phyloP scores from a whole-genome alignment of 306 rosid genomes.

The Abrus precatorius region DNA sequence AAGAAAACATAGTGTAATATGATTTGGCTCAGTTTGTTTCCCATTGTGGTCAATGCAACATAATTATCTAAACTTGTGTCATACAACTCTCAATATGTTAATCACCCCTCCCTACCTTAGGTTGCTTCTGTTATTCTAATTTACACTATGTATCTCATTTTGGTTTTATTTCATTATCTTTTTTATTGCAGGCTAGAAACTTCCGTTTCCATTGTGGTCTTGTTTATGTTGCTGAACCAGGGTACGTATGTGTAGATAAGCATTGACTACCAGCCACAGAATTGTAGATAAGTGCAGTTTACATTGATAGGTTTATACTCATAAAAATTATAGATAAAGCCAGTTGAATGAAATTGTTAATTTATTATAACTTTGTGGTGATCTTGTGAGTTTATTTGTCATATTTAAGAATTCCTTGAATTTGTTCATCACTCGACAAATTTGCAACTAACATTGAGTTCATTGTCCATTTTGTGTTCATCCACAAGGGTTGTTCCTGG shows the following conservation, averaged over 20 bases:
- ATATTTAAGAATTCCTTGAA: constrained; percentile 23
- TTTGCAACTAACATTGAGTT: constrained; percentile 16
- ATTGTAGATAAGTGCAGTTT: constrained; percentile 31
- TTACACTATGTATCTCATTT: constrained; percentile 40
- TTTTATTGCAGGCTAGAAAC: constrained; percentile 87
- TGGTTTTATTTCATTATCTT: constrained; percentile 40
- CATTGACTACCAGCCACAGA: constrained; percentile 29
- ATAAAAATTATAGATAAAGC: constrained; percentile 27
- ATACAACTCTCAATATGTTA: constrained; percentile 27
- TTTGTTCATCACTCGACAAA: constrained; percentile 28
- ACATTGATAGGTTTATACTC: neutral
- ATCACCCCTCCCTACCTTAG: neutral
- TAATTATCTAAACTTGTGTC: constrained; percentile 16
- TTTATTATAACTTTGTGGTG: constrained; percentile 19
- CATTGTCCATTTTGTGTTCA: constrained; percentile 31
- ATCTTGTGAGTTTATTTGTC: constrained; percentile 4
- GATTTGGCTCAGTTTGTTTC: neutral
- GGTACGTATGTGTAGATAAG: constrained; percentile 66
- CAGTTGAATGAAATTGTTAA: neutral
- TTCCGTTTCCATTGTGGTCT: constrained; percentile 94
- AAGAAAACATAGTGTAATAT: neutral
- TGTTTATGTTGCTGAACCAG: constrained; percentile 94
- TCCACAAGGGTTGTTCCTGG: constrained; percentile 17
- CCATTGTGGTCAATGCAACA: constrained; percentile 23
- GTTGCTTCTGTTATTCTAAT: constrained; percentile 30